Evolutionary conservation across 352 stramenopile species (phyloP).

Genomic region (Pythium guiyangense): DNA sequence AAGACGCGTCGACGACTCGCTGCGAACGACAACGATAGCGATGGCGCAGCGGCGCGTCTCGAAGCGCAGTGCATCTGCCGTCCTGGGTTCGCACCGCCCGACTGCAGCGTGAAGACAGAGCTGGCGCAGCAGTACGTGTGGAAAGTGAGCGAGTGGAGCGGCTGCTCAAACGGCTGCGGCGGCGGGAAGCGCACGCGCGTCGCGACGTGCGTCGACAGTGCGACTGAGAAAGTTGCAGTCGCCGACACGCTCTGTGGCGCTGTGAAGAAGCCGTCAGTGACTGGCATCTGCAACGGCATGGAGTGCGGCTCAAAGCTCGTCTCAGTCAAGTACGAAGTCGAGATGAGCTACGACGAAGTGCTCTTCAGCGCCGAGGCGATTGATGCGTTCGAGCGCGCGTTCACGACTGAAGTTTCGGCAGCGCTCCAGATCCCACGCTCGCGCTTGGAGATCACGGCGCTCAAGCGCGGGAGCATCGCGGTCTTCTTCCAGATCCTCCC

Average conservation of each 20-base stretch:
- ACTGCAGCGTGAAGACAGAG: constrained; percentile 58
- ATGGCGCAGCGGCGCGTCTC: constrained; percentile 15
- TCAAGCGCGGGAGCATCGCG: constrained; percentile 55
- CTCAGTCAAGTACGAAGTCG: constrained; percentile 57
- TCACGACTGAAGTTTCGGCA: constrained; percentile 57
- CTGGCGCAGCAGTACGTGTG: constrained; percentile 31
- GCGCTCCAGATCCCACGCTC: constrained; percentile 55
- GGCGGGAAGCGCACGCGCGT: constrained; percentile 43
- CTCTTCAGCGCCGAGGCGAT: constrained; percentile 48
- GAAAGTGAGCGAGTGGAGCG: constrained; percentile 51
- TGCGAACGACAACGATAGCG: constrained; percentile 14
- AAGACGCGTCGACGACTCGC: not conserved
- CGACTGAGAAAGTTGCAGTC: constrained; percentile 18
- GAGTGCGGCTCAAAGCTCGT: constrained; percentile 71
- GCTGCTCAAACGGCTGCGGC: constrained; percentile 62
- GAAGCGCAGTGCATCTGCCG: constrained; percentile 58
- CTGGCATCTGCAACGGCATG: constrained; percentile 72
- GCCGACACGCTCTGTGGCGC: constrained; percentile 25
- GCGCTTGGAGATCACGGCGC: constrained; percentile 45
- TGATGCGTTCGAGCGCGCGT: constrained; percentile 56
- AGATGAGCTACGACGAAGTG: constrained; percentile 76
- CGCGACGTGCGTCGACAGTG: constrained; percentile 34
- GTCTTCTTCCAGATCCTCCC: constrained; percentile 68
- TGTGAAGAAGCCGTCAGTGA: constrained; percentile 39
- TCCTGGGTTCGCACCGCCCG: constrained; percentile 48